These are phyloP conservation scores for Saccharomycopsis crataegensis DNA, from an alignment of 1,139 yeast species.

Conservation along the genomic window DNA sequence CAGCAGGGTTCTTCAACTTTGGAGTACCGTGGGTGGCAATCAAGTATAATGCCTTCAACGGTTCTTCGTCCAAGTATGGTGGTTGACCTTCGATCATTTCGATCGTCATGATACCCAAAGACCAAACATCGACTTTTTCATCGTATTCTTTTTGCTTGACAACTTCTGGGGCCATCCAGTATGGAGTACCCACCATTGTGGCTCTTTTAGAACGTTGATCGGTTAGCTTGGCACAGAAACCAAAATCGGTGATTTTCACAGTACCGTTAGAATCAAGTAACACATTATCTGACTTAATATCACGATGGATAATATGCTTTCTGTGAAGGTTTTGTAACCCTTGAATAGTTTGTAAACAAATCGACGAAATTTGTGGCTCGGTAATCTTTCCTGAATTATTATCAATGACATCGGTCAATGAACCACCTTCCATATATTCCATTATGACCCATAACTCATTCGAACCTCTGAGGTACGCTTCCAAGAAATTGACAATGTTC, in stretches of 20 bases:
- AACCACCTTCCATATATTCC: constrained; percentile 94
- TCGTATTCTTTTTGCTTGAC: constrained; percentile 95
- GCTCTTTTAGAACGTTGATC: constrained; percentile 91
- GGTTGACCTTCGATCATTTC: constrained; percentile 99
- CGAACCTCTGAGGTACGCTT: constrained; percentile 68
- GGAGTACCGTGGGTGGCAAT: constrained; percentile 98
- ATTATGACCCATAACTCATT: constrained; percentile 79
- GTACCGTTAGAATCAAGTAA: constrained; percentile 78
- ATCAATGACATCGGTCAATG: constrained; percentile 84
- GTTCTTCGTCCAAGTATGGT: constrained; percentile 94
- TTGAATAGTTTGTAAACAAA: constrained; percentile 84
- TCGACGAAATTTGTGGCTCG: constrained; percentile 80
- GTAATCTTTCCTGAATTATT: constrained; percentile 51
- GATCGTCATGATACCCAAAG: constrained; percentile 94
- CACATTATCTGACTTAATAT: constrained; percentile 92
- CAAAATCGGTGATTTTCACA: constrained; percentile 95
- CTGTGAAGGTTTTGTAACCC: constrained; percentile 89
- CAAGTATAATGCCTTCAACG: constrained; percentile 76
- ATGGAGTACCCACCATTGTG: constrained; percentile 98
- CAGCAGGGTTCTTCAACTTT: constrained; percentile 80
- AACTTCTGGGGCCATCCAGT: constrained; percentile 99
- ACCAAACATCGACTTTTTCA: constrained; percentile 97
- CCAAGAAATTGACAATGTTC: constrained; percentile 89
- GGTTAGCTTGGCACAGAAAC: constrained; percentile 94
- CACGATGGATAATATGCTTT: constrained; percentile 91